A percentile compares a stretch with the other conserved stretches of the same genome.
Evolutionary conservation across 768 basidiomycete species (phyloP).

Genomic region (Boletus subcaerulescens): DNA sequence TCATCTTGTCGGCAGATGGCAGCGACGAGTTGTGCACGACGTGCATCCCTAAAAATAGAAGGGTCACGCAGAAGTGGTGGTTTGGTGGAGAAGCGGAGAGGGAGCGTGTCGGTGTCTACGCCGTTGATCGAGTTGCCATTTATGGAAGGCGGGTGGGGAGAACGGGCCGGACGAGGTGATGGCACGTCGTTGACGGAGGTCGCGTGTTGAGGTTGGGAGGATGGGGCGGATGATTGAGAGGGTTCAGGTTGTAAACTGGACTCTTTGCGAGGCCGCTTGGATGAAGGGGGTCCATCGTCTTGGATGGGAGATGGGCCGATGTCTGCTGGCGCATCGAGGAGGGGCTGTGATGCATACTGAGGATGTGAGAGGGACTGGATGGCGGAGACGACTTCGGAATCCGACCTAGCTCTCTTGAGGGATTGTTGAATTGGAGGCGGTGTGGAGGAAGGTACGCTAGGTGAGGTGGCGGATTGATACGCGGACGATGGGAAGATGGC

Average conservation of each 20-base stretch:
- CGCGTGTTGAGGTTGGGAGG: conserved; percentile 24
- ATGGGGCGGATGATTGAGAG: conserved; percentile 15
- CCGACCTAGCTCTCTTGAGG: conserved; percentile 63
- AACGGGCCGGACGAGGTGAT: conserved; percentile 40
- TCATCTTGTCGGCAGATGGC: conserved; percentile 72
- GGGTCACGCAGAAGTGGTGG: conserved; percentile 57
- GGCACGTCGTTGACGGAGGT: conserved; percentile 33
- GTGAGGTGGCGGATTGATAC: conserved; percentile 44
- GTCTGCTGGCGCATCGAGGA: conserved; percentile 39
- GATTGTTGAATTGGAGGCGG: conserved; percentile 46
- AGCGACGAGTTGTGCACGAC: conserved; percentile 61
- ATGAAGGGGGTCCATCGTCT: conserved; percentile 64
- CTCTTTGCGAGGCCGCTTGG: conserved; percentile 70
- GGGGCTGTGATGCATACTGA: conserved; percentile 22
- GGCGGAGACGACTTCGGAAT: conserved; percentile 50
- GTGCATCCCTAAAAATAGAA: conserved; percentile 46
- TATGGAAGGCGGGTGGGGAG: conserved; percentile 42
- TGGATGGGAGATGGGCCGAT: conserved; percentile 45
- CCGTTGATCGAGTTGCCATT: conserved; percentile 46
- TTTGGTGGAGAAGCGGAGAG: conserved; percentile 66
- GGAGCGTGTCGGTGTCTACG: conserved; percentile 43
- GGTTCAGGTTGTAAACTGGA: conserved; percentile 35
- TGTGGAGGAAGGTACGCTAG: conserved; percentile 51
- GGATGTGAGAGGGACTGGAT: conserved; percentile 12
- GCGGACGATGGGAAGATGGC: conserved; percentile 55